These are phyloP conservation scores for Marasmius sp. DNA, from an alignment of 1,284 basidiomycete species.

Conservation along the genomic window DNA sequence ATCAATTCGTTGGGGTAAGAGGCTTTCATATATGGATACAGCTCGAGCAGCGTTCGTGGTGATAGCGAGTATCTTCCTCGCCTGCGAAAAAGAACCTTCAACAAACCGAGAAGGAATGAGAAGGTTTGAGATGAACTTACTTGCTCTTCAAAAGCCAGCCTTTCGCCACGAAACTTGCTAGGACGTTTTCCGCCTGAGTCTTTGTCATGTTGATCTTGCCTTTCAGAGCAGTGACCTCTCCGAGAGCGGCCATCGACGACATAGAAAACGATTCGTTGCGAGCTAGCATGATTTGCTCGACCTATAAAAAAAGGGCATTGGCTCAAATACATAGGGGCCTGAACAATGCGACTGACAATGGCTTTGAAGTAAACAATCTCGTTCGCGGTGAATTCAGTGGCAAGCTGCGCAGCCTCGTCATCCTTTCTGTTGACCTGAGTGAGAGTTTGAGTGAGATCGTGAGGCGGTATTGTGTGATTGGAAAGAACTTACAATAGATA, in stretches of 20 bases:
- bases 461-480: not conserved
- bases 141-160: slow-evolving; percentile 79
- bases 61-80: slow-evolving; percentile 78
- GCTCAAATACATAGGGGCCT: not conserved
- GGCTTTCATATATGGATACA: slow-evolving; percentile 70
- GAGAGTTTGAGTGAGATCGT: not conserved
- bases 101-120: not conserved
- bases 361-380: slow-evolving; percentile 85
- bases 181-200: slow-evolving; percentile 68
- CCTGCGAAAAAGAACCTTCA: slow-evolving; percentile 30
- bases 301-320: slow-evolving; percentile 38
- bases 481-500: slow-evolving; percentile 50
- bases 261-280: slow-evolving; percentile 73
- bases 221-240: slow-evolving; percentile 64
- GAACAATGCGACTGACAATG: slow-evolving; percentile 49
- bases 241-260: slow-evolving; percentile 73
- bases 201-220: slow-evolving; percentile 70
- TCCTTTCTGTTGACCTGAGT: slow-evolving; percentile 72
- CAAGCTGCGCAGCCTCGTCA: slow-evolving; percentile 78
- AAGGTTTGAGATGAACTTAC: slow-evolving; percentile 40
- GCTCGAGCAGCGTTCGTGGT: slow-evolving; percentile 72
- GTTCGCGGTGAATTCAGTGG: slow-evolving; percentile 73
- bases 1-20: slow-evolving; percentile 72
- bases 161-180: slow-evolving; percentile 79
- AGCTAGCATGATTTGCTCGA: slow-evolving; percentile 86